Conservation (phyloP, 2,329 filamentous ascomycete species). For the Ophioceras dolichostomum region DNA sequence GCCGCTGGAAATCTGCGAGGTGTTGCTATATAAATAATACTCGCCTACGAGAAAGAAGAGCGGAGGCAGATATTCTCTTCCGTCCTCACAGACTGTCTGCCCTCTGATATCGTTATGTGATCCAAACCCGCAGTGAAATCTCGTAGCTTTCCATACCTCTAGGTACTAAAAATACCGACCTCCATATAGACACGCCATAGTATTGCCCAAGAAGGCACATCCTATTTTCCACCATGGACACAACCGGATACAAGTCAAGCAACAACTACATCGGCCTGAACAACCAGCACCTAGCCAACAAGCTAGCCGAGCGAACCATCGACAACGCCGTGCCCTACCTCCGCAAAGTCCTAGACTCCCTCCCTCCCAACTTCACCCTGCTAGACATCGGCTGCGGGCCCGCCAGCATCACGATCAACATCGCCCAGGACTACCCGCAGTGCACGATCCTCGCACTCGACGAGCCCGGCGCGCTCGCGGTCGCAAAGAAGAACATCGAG, state of each 20-base stretch:
- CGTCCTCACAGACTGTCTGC: too few relatives aligned
- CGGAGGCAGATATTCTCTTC: too few relatives aligned
- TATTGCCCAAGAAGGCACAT: too few relatives aligned
- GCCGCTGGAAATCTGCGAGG: too few relatives aligned
- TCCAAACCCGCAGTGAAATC: too few relatives aligned
- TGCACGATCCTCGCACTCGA: slow-evolving; percentile 7
- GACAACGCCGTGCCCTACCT: slow-evolving; percentile 1
- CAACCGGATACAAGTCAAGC: slow-evolving; percentile 1
- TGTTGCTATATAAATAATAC: too few relatives aligned
- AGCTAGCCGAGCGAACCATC: background rate
- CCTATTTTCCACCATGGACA: too few relatives aligned
- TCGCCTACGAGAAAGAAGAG: too few relatives aligned
- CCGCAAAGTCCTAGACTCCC: slow-evolving; percentile 1
- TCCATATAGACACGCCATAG: too few relatives aligned
- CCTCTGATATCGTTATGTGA: too few relatives aligned
- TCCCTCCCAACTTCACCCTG: slow-evolving; percentile 1
- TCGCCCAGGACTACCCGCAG: background rate
- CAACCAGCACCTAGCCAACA: background rate
- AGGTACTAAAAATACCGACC: too few relatives aligned
- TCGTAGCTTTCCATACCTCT: too few relatives aligned
- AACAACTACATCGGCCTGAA: background rate
- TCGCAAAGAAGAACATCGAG: slow-evolving; percentile 11
- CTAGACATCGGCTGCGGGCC: slow-evolving; percentile 4
- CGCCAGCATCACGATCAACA: slow-evolving; percentile 4
- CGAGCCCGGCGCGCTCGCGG: slow-evolving; percentile 19